phyloP scores from a whole-genome alignment of 2,329 filamentous ascomycete genomes.

The Sporothrix protearum region DNA sequence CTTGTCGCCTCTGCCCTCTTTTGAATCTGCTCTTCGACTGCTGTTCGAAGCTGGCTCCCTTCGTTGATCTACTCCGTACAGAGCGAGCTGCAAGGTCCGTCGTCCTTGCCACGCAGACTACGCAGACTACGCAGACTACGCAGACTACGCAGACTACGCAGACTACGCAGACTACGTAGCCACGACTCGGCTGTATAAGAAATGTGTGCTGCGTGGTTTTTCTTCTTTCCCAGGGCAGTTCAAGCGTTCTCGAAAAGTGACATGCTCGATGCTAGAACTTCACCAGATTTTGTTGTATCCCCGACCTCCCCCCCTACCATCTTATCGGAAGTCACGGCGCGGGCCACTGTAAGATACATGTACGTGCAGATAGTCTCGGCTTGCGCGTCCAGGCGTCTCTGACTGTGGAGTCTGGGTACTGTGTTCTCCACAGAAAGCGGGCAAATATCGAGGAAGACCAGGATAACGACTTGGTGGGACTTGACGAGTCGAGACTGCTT shows the following conservation, averaged over 20 bases:
- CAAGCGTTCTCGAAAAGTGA: too few relatives aligned
- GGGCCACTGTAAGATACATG: not conserved
- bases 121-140: too few relatives aligned
- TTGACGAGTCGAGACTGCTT: not conserved
- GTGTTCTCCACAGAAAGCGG: not conserved
- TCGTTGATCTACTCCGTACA: not conserved
- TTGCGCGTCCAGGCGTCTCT: conserved; percentile 3
- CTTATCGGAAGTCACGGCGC: not conserved
- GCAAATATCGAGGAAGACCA: not conserved
- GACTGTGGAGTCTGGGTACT: not conserved
- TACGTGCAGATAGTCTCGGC: not conserved
- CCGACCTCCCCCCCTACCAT: not conserved
- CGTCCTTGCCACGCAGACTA: not conserved
- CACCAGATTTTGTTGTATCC: too few relatives aligned
- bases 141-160: too few relatives aligned
- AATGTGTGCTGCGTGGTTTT: too few relatives aligned
- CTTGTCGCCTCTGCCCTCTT: not conserved
- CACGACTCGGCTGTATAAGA: not conserved
- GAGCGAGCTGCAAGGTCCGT: not conserved
- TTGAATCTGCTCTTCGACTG: not conserved
- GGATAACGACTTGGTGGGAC: not conserved
- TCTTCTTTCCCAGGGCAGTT: too few relatives aligned
- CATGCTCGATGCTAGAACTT: not conserved
- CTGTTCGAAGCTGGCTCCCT: not conserved
- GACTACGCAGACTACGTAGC: too few relatives aligned